Percentiles rank a stretch among this genome's conserved stretches.
These are phyloP conservation scores for Yarrowia hollandica DNA, from an alignment of 805 yeast genomes.

Conservation along the genomic window DNA sequence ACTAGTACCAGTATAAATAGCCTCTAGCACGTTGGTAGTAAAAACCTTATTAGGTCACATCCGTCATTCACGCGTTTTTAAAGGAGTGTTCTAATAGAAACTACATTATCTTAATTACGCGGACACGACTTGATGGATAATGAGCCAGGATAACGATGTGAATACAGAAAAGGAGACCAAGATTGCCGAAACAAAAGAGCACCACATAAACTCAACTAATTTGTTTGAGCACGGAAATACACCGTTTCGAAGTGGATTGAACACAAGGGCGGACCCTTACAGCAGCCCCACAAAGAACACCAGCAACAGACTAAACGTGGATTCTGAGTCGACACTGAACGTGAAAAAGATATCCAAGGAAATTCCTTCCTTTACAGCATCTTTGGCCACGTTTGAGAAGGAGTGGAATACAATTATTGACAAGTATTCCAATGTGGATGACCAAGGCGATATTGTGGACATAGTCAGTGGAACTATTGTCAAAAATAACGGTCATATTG, in stretches of 20 bases:
- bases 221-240: conserved; percentile 8
- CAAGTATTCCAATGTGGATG: conserved; percentile 35
- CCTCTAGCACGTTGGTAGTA: no score
- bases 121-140: no score
- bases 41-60: no score
- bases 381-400: conserved; percentile 34
- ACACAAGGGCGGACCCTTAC: not conserved
- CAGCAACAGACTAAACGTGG: not conserved
- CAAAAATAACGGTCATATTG: conserved; percentile 68
- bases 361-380: not conserved
- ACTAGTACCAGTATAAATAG: no score
- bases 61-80: no score
- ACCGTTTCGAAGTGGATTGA: not conserved
- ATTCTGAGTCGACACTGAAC: not conserved
- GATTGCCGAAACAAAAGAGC: not conserved
- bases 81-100: no score
- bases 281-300: not conserved
- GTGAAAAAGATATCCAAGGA: not conserved
- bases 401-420: conserved; percentile 36
- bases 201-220: not conserved
- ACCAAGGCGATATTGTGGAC: conserved; percentile 50
- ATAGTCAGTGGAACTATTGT: conserved; percentile 61
- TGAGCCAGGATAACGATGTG: not conserved
- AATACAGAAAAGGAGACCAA: no score
- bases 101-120: no score